These are phyloP conservation scores for Pseudonitzschia delicatissima DNA, from an alignment of 108 stramenopile species.

Conservation along the genomic window DNA sequence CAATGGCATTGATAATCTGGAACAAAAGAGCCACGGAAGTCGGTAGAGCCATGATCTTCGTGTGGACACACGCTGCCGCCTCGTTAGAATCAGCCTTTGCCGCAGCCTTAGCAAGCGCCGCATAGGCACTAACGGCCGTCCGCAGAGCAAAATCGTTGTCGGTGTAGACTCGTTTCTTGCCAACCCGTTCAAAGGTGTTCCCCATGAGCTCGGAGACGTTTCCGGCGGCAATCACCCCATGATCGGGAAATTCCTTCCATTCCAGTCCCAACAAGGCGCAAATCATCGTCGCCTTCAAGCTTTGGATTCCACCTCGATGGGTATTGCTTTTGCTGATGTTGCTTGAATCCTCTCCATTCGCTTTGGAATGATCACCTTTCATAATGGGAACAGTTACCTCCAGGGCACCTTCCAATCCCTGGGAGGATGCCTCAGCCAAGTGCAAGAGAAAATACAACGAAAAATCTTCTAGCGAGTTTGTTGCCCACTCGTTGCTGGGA, in stretches of 20 bases:
- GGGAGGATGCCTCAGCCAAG: conserved; percentile 10
- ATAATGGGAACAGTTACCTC: conserved; percentile 30
- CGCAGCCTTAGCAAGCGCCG: conserved; percentile 25
- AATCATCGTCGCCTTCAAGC: conserved; percentile 38
- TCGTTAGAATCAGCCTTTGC: conserved; percentile 23
- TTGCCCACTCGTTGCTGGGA: conserved; percentile 18
- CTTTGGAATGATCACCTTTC: background rate
- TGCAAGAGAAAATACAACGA: conserved; percentile 30
- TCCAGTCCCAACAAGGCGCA: conserved; percentile 31
- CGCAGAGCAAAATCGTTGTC: conserved; percentile 26
- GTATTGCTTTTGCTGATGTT: background rate
- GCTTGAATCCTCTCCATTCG: background rate
- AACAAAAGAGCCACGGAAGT: conserved; percentile 32
- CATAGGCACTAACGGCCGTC: conserved; percentile 32
- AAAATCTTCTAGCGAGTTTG: conserved; percentile 36
- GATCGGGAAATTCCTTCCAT: conserved; percentile 28
- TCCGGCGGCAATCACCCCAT: conserved; percentile 31
- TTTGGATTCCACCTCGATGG: conserved; percentile 24
- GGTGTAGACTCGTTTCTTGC: conserved; percentile 27
- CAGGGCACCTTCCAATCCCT: conserved; percentile 1
- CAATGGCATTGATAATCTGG: conserved; percentile 32
- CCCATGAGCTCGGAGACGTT: conserved; percentile 33
- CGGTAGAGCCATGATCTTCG: conserved; percentile 38
- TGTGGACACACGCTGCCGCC: conserved; percentile 1
- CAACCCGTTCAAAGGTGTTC: conserved; percentile 38